Evolutionary conservation across 805 yeast genomes (phyloP), one percentile per base, ranked within the genome.

Genomic region (Myxozyma kluyveri): DNA sequence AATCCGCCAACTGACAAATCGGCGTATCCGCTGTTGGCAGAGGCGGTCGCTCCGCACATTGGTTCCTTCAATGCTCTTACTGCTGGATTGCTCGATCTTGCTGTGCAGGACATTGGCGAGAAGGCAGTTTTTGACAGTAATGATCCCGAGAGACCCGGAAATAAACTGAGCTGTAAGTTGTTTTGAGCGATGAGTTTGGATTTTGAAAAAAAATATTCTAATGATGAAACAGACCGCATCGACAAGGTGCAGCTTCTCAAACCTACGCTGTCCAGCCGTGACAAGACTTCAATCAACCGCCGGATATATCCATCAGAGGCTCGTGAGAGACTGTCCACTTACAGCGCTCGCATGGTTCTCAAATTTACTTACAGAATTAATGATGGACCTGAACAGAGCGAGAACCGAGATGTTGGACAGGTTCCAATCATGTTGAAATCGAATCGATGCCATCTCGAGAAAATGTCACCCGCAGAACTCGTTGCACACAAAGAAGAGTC

Each of bases 11-110:
- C 81, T 71, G 96, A 87, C 65, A 79, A 85, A 67, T 76, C 88
- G 27, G 87, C 87, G 5, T 91, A 73, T 64, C 96, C 96, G 14
- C 71, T 89, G 37, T 76, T 93, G 33, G 79, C 79, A 52, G 96
- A 88, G 57, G 98, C 99, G 14, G 93, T 93, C 37, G 81, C 82
- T 51, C 99, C 99, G 3, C 99, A 93, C 68, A 80, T 93, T 50
- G 97, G 96, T 6, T 91, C 98, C 1, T 93, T 93, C 76, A 86
- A 93, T 75, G 97, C 97, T 3, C 75, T 93, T 51, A 86, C 96
- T 22, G 95, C 87, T 52, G 96, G 96, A 40, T 69, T 93, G 23
- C 75, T 93, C 54, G 88, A 90, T 67, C 72, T 84, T 46, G 97
- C 86, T 1, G 95, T 85, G 42, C 77, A 84, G 63, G 98, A 93